Evolutionary conservation across 1,284 basidiomycete species (phyloP).

Genomic region (Quambalaria eucalypti): DNA sequence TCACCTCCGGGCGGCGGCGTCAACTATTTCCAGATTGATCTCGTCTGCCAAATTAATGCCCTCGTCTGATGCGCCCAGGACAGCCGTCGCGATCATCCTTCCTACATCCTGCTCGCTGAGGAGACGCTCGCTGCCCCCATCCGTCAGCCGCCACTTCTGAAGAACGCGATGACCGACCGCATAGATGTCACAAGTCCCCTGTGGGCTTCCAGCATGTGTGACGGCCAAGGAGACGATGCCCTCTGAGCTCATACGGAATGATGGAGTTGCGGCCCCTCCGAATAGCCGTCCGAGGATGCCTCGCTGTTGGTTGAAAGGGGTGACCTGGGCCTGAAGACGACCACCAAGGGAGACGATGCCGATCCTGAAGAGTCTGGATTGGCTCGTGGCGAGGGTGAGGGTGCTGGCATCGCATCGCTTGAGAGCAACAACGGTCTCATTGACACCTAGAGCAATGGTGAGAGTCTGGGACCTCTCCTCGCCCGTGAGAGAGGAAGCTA

Average conservation of each 20-base stretch:
- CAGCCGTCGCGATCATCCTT: slow-evolving; percentile 20
- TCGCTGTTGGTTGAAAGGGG: slow-evolving; percentile 27
- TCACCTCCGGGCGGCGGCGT: slow-evolving; percentile 2
- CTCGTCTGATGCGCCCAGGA: slow-evolving; percentile 4
- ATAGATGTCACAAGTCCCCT: slow-evolving; percentile 20
- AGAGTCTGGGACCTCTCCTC: slow-evolving; percentile 18
- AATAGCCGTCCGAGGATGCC: slow-evolving; percentile 37
- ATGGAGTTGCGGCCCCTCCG: slow-evolving; percentile 18
- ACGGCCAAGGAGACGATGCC: slow-evolving; percentile 25
- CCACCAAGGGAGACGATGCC: slow-evolving; percentile 23
- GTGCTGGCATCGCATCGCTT: slow-evolving; percentile 15
- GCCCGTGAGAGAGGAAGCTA: slow-evolving; percentile 18
- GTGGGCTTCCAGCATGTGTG: slow-evolving; percentile 10
- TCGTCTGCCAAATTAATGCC: not conserved
- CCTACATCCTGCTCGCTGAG: slow-evolving; percentile 39
- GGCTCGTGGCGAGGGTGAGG: slow-evolving; percentile 25
- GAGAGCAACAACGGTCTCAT: slow-evolving; percentile 20
- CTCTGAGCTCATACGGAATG: slow-evolving; percentile 12
- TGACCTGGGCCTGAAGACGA: slow-evolving; percentile 17
- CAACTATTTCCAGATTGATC: not conserved
- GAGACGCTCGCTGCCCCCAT: slow-evolving; percentile 27
- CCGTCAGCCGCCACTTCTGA: slow-evolving; percentile 40
- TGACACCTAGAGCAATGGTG: slow-evolving; percentile 9
- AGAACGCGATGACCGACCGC: slow-evolving; percentile 29
- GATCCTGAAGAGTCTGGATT: slow-evolving; percentile 22